phyloP scores from a whole-genome alignment of 805 yeast genomes.

The Pichia kluyveri region DNA sequence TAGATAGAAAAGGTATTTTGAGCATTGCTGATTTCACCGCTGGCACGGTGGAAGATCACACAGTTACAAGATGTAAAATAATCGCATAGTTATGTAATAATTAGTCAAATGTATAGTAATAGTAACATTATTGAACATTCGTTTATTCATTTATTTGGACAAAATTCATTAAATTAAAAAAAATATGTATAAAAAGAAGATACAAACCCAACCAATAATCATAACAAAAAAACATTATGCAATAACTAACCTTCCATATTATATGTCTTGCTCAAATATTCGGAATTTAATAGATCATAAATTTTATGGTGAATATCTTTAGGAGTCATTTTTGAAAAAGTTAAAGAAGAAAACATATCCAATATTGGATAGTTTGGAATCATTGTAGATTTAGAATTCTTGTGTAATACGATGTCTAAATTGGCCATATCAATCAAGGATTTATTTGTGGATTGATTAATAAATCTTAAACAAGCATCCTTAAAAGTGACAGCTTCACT shows the following conservation, averaged over 20 bases:
- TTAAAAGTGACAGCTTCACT: constrained; percentile 10
- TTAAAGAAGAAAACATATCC: background rate
- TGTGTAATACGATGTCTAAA: constrained; percentile 15
- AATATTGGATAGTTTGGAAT: background rate
- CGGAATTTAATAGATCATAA: constrained; percentile 23
- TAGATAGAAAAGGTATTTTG: constrained; percentile 76
- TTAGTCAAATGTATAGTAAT: background rate
- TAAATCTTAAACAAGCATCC: constrained; percentile 4
- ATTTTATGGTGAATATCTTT: constrained; percentile 21
- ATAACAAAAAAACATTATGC: background rate
- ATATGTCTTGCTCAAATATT: constrained; percentile 5
- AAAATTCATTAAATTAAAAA: too few species aligned
- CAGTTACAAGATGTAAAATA: constrained; percentile 59
- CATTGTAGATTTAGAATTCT: constrained; percentile 5
- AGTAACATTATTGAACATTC: too few species aligned
- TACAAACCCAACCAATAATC: too few species aligned
- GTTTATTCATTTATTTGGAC: too few species aligned
- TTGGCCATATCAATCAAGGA: constrained; percentile 20
- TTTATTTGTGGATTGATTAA: constrained; percentile 5
- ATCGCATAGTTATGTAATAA: constrained; percentile 20
- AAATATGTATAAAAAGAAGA: too few species aligned
- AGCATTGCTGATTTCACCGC: constrained; percentile 83
- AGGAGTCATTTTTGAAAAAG: background rate
- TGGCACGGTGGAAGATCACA: constrained; percentile 64
- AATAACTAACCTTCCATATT: background rate